Percentiles rank a stretch among this genome's conserved stretches.
Conservation (phyloP, 305 asterid species). For the Lippia alba region DNA sequence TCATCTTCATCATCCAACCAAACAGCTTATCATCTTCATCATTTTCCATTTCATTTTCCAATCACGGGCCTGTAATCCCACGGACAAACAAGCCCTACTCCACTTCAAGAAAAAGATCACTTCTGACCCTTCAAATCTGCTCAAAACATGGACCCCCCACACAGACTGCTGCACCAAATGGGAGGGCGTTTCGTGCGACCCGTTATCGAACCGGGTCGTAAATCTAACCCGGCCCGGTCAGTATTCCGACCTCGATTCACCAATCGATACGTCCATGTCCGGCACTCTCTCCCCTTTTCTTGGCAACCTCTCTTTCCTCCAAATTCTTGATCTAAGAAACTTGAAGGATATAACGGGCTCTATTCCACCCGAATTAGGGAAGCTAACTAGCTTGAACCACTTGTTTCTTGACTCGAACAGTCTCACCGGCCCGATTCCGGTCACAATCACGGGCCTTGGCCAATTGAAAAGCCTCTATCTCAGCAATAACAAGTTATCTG, state of each 20-base stretch:
- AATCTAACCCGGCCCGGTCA: slow-evolving; percentile 61
- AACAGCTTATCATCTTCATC: slow-evolving; percentile 29
- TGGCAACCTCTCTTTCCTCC: slow-evolving; percentile 60
- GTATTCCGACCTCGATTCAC: slow-evolving; percentile 2
- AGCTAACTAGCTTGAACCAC: slow-evolving; percentile 38
- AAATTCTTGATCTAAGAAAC: slow-evolving; percentile 56
- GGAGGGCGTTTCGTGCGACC: slow-evolving; percentile 63
- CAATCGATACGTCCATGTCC: slow-evolving; percentile 54
- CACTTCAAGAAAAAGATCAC: slow-evolving; percentile 58
- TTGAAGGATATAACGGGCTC: slow-evolving; percentile 58
- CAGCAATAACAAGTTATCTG: slow-evolving; percentile 50
- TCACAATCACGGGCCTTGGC: slow-evolving; percentile 35
- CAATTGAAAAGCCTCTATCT: slow-evolving; percentile 43
- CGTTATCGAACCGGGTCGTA: slow-evolving; percentile 50
- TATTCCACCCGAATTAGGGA: slow-evolving; percentile 61
- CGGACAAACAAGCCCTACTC: slow-evolving; percentile 59
- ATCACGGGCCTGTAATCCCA: slow-evolving; percentile 54
- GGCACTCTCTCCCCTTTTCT: slow-evolving; percentile 68
- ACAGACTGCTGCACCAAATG: slow-evolving; percentile 70
- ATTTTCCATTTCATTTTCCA: slow-evolving; percentile 24
- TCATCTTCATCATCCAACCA: no score
- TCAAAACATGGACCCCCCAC: slow-evolving; percentile 57
- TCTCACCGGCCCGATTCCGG: slow-evolving; percentile 56
- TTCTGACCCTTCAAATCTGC: slow-evolving; percentile 55
- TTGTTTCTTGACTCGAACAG: slow-evolving; percentile 54